Conservation (phyloP, 768 basidiomycete species). For the Lactifluus subvellereus region DNA sequence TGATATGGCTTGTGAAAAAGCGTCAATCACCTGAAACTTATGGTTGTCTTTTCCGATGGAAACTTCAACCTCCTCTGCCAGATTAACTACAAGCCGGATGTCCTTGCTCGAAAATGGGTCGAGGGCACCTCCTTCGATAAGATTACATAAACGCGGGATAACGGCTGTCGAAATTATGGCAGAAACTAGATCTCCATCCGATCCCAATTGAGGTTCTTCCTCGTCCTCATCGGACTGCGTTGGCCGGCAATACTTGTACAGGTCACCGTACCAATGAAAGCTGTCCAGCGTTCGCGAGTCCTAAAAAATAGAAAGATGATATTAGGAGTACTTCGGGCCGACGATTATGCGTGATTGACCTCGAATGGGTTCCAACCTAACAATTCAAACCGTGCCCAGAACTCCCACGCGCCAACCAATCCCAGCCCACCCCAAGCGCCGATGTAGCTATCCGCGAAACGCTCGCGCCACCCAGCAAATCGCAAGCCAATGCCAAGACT, state of each 20-base stretch:
- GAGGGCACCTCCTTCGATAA: constrained; percentile 73
- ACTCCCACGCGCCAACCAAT: constrained; percentile 87
- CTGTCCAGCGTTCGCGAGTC: constrained; percentile 57
- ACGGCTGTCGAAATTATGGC: constrained; percentile 84
- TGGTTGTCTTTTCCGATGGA: constrained; percentile 56
- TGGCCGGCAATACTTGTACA: constrained; percentile 64
- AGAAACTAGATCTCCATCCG: constrained; percentile 82
- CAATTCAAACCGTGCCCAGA: constrained; percentile 85
- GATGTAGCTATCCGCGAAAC: constrained; percentile 73
- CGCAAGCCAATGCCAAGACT: constrained; percentile 56
- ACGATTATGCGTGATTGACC: constrained; percentile 37
- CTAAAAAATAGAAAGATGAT: constrained; percentile 30
- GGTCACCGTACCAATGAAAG: constrained; percentile 76
- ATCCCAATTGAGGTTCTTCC: constrained; percentile 58
- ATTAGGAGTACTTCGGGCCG: neutral
- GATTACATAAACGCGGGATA: constrained; percentile 64
- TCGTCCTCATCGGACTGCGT: constrained; percentile 27
- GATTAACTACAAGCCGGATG: constrained; percentile 58
- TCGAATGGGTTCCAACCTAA: constrained; percentile 85
- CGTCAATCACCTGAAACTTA: constrained; percentile 54
- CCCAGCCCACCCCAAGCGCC: constrained; percentile 89
- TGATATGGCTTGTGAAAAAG: neutral
- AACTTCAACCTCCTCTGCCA: constrained; percentile 76
- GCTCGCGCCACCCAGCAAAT: constrained; percentile 69
- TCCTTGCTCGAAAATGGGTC: constrained; percentile 73